Base-by-base conservation (phyloP, 2,329 filamentous ascomycete species). In the Diaporthe batatas region DNA sequence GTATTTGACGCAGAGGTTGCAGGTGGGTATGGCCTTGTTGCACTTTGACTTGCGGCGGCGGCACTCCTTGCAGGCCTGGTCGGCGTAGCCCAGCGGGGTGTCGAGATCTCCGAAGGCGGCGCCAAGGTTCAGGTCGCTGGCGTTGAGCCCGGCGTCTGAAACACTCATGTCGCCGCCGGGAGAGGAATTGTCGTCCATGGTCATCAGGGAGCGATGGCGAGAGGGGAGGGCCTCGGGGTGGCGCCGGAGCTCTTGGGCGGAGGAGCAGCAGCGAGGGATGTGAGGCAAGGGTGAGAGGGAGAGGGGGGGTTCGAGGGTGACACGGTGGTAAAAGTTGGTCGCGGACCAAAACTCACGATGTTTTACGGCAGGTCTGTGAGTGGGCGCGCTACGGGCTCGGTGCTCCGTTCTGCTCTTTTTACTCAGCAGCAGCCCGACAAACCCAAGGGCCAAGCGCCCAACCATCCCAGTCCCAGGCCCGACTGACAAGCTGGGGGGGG, bases 31-130 rank as follows among this genome's bases (percentile, higher is more conserved):
- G 5, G 77, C 78, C 51, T 79, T 78, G 71, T 84, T 80, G 75
- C 83, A 84, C 57, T 82, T 79, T 16, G 83, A 81, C 76, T 84
- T 84, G 47, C 83, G 75, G 36, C 83, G 77, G 23, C 82, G 79
- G 71, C 83, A 84, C 75, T 84, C 83, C 73, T 82, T 83, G 77
- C 82, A 83, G 10, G 81, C 80, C 75, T 83, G 81, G 49, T 83
- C 81, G 5, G 74, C 72, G 49, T 72, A 74, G 39, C 74, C 74
- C n/a, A 75, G 72, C 14, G 72, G 70, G 51, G 67, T 73, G 68
- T 74, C 72, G 72, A 74, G 73, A 47, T 73, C 71, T 64, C 72
- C 73, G 73, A 73, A 68, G 49, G 62, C 73, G 73, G 73, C 64
- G 68, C 73, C 72, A 51, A 75, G 64, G 49, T 64, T 73, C 47